A percentile compares a stretch with the other conserved stretches of the same genome.
phyloP scores from a whole-genome alignment of 2,329 filamentous ascomycete genomes.

The Remersonia thermophila region DNA sequence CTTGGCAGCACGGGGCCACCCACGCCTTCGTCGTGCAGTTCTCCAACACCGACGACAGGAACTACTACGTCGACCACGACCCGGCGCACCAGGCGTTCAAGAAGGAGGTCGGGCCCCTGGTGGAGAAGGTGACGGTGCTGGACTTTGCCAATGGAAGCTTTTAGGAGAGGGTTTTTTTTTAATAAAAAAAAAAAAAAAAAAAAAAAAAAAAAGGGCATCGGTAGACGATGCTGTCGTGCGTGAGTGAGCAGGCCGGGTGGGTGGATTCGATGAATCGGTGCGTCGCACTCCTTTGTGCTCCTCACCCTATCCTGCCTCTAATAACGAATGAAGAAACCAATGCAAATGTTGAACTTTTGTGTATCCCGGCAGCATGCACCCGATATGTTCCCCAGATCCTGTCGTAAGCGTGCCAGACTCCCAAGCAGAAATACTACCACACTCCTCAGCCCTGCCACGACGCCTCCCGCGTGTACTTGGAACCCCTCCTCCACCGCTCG shows the following conservation, averaged over 20 bases:
- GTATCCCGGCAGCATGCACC: no score
- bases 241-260: neutral
- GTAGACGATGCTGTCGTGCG: no score
- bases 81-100: conserved; percentile 28
- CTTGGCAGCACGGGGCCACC: conserved; percentile 25
- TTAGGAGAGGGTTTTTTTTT: neutral
- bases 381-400: no score
- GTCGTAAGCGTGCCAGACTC: no score
- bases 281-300: neutral
- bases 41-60: conserved; percentile 25
- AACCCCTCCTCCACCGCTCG: conserved; percentile 36
- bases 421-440: no score
- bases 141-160: conserved; percentile 21
- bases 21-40: conserved; percentile 32
- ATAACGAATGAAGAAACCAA: no score
- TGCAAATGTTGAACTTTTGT: no score
- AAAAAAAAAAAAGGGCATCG: no score
- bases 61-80: conserved; percentile 31
- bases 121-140: conserved; percentile 28
- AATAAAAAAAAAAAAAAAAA: no score
- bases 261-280: neutral
- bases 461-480: conserved; percentile 33
- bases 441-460: no score
- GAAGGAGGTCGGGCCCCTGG: conserved; percentile 18
- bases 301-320: no score